Conservation (phyloP, 306 rosid species). For the Cucumis cinereus region DNA sequence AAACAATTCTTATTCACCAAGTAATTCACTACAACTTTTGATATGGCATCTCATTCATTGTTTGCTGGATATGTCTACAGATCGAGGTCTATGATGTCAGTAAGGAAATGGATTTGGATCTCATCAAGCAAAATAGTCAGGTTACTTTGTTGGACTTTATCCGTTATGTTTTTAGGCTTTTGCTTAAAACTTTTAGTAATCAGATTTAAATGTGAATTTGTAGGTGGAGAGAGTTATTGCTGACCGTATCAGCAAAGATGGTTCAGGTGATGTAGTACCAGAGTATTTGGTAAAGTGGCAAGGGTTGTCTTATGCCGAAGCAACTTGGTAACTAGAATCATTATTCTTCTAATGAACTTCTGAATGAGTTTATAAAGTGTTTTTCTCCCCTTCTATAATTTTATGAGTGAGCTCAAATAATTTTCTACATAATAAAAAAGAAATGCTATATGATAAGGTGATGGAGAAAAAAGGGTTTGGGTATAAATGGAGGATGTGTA, state of each 20-base stretch:
- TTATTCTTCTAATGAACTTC: background rate
- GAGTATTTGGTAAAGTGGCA: conserved; percentile 99
- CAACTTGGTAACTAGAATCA: conserved; percentile 54
- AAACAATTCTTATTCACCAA: background rate
- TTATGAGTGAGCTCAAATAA: background rate
- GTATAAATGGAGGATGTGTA: no score
- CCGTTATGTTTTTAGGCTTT: background rate
- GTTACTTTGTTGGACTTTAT: conserved; percentile 27
- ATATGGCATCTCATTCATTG: background rate
- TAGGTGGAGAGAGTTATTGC: conserved; percentile 95
- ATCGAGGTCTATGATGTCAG: conserved; percentile 97
- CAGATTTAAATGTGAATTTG: conserved; percentile 10
- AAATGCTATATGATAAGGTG: background rate
- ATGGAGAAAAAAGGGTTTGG: no score
- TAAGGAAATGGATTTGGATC: conserved; percentile 99
- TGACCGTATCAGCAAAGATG: conserved; percentile 72
- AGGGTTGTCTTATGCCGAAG: conserved; percentile 98
- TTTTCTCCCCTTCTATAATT: background rate
- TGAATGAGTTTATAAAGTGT: background rate
- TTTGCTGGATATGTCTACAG: conserved; percentile 19
- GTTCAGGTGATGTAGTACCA: conserved; percentile 56
- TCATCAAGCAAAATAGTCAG: conserved; percentile 97
- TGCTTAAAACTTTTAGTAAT: conserved; percentile 8
- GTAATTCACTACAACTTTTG: background rate
- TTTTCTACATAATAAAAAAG: background rate